phyloP scores from a whole-genome alignment of 805 yeast species.

The Candida sphagnicola region DNA sequence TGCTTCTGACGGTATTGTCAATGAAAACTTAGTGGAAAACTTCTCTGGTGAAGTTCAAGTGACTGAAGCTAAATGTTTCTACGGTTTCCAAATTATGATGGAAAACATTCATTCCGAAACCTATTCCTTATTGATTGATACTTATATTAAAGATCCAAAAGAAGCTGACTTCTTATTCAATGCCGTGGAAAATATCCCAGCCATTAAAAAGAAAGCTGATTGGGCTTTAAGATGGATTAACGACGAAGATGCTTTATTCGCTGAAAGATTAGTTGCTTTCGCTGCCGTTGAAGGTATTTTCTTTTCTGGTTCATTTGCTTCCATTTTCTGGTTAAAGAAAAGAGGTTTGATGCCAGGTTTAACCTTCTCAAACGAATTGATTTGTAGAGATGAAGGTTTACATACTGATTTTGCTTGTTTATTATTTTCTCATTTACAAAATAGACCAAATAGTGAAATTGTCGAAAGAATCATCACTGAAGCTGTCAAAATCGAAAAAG shows the following conservation, averaged over 20 bases:
- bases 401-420: slow-evolving; percentile 98
- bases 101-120: slow-evolving; percentile 98
- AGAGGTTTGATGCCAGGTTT: slow-evolving; percentile 99
- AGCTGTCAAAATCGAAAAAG: slow-evolving; percentile 93
- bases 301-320: slow-evolving; percentile 97
- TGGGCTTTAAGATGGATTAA: slow-evolving; percentile 99
- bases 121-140: slow-evolving; percentile 88
- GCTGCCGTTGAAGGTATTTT: slow-evolving; percentile 99
- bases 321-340: slow-evolving; percentile 98
- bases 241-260: slow-evolving; percentile 84
- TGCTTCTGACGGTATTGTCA: slow-evolving; percentile 97
- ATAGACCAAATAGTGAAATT: slow-evolving; percentile 77
- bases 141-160: slow-evolving; percentile 93
- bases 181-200: slow-evolving; percentile 94
- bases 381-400: slow-evolving; percentile 97
- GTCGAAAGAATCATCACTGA: slow-evolving; percentile 87
- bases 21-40: slow-evolving; percentile 95
- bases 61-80: slow-evolving; percentile 97
- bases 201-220: slow-evolving; percentile 95
- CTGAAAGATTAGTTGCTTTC: slow-evolving; percentile 94
- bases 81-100: slow-evolving; percentile 99
- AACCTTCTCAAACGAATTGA: slow-evolving; percentile 95
- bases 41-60: slow-evolving; percentile 95
- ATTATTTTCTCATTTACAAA: slow-evolving; percentile 85
- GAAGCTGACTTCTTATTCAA: slow-evolving; percentile 88